Evolutionary conservation across 1,139 yeast genomes (phyloP), one percentile per base, ranked within the genome.

Genomic region (Kurtzmaniella natalensis): DNA sequence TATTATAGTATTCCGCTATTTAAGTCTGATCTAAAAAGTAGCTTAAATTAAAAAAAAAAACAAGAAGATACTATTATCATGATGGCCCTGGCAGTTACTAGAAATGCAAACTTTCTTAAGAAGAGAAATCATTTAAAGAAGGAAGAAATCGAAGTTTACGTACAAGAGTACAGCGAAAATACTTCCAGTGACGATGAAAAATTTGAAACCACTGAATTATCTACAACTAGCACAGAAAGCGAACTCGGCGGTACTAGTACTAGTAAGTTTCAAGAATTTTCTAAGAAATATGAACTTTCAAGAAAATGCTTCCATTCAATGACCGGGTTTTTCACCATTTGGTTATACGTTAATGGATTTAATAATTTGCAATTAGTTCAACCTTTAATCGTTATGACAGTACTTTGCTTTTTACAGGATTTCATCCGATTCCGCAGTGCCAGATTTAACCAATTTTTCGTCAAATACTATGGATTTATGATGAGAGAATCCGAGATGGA

Each of bases 301-400:
- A 41, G 55, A 25, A 50, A 50, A 34, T 32, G 39, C 13, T 49
- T 50, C 32, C 55, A 50, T 32, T 41, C 47, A n/a, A 31, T 35
- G 14, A 43, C 45, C 9, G 53, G 51, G 5, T 32, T 45, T 29
- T 36, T 43, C 34, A 41, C 53, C 8, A 35, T 50, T 13, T 43
- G 43, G 30, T 40, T 47, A 27, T 50, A 47, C 32, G 38, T 38
- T 16, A 30, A 33, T 19, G 53, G 53, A 9, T 38, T 34, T 35
- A 32, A 40, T 30, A 37, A 31, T 27, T 16, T 27, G 17, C 43
- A 41, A 27, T 38, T 49, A 21, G 43, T 43, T 13, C 24, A 23
- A 18, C 45, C 45, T 18, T 39, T 46, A 22, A 35, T 44, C 35
- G 35, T 36, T 13, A 28, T 41, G 16, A 40, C 46, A 18, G 28